Evolutionary conservation across 2,329 filamentous ascomycete species (phyloP), one percentile per base, ranked within the genome.

Genomic region (Aspergillus floridensis): DNA sequence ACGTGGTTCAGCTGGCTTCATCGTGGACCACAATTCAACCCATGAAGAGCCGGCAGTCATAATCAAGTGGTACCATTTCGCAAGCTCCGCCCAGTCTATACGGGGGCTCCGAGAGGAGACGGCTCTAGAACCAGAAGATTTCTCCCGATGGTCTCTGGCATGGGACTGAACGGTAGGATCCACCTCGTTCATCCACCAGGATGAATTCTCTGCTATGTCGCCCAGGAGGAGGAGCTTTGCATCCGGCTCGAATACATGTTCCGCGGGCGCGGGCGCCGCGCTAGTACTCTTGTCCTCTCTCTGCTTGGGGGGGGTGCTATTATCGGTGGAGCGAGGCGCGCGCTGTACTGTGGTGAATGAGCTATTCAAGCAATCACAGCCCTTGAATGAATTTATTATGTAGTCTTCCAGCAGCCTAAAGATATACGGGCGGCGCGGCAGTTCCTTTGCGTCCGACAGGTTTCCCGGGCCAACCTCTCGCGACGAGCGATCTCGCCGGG

Each of bases 321-420:
- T 80, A 65, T 79, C 83, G 10, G 74, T 72, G 41, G 78, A 72
- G 49, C 78, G 74, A 48, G 72, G 65, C 5, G 70, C 66, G 31
- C 78, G 78, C 49, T 82, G 81, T 49, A 79, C 75, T 1, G 83
- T 83, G 41, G 82, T 78, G 70, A 96, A 96, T 0, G 92, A 93
- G 14, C 79, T 80, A 71, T 95, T 96, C n/a, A 96, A 76, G 63
- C 84, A 87, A 55, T 89, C 82, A 65, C 87, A 87, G 0, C 87
- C 87, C 57, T 84, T 83, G 67, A 96, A 90, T 65, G 84, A 88
- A 21, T 77, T 74, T 53, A 86, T 77, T 46, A 96, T 83, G 69
- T 95, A 93, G 61, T 92, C 88, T 74, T 96, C 91, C 14, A 96
- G 72, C 5, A 83, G 82, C 61, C 85, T 87, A 73, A 96, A 96